These are phyloP conservation scores for Tripterygium wilfordii DNA, from an alignment of 177 flowering plant species.

Conservation along the genomic window DNA sequence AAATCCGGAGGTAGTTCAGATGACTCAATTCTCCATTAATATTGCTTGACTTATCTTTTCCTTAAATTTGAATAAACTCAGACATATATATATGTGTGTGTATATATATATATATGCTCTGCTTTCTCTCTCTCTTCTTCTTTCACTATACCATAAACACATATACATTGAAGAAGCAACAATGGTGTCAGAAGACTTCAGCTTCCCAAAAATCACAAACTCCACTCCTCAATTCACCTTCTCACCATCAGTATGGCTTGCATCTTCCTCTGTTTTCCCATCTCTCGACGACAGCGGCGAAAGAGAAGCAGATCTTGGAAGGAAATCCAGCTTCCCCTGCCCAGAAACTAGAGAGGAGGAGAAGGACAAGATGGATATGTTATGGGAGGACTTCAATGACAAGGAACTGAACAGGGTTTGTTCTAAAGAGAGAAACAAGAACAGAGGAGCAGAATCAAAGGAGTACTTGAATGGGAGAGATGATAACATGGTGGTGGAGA, in stretches of 20 bases:
- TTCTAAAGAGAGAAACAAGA: background rate
- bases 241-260: constrained; percentile 9
- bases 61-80: no score
- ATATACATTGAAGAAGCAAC: background rate
- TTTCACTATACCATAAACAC: background rate
- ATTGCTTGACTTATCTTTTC: no score
- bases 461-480: no score
- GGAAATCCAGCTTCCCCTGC: background rate
- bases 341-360: background rate
- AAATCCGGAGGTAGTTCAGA: no score
- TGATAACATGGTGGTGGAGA: no score
- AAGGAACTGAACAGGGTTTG: constrained; percentile 3
- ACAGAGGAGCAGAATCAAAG: no score
- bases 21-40: no score
- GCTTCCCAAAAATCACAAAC: constrained; percentile 9
- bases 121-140: background rate
- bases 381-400: no score
- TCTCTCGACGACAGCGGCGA: background rate
- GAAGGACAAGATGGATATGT: constrained; percentile 12
- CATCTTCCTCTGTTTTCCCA: constrained; percentile 5
- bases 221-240: background rate
- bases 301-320: no score
- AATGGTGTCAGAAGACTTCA: constrained; percentile 12
- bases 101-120: no score
- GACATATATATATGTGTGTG: no score